These are phyloP conservation scores for Prunus kanzakura DNA, from an alignment of 306 rosid genomes.

Conservation along the genomic window DNA sequence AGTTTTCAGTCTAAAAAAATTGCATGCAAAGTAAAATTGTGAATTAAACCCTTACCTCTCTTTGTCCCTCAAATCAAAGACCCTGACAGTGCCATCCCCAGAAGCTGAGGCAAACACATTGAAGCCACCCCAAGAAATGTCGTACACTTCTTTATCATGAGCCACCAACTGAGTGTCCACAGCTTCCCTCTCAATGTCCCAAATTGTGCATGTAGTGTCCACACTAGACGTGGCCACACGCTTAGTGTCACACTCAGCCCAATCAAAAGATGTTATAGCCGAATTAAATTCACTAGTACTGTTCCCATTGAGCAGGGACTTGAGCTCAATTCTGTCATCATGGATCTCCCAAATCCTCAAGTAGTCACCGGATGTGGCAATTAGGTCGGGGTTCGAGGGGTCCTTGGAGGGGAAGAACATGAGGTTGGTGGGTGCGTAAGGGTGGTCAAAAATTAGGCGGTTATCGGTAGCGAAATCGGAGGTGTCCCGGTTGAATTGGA, in stretches of 20 bases:
- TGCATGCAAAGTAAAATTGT: too few relatives aligned
- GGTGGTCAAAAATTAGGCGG: conserved; percentile 53
- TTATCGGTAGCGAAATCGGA: conserved; percentile 40
- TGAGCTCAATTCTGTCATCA: conserved; percentile 50
- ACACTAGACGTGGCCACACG: conserved; percentile 48
- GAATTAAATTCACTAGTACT: conserved; percentile 46
- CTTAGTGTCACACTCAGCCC: conserved; percentile 40
- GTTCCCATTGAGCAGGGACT: conserved; percentile 48
- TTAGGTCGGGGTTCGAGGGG: conserved; percentile 42
- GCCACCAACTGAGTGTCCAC: conserved; percentile 66
- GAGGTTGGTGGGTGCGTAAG: conserved; percentile 62
- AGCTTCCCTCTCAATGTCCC: conserved; percentile 58
- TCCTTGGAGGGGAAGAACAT: conserved; percentile 69
- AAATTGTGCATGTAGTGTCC: conserved; percentile 58
- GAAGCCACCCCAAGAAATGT: conserved; percentile 70
- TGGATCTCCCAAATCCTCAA: conserved; percentile 64
- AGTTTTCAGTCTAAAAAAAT: too few relatives aligned
- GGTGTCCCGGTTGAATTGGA: conserved; percentile 47
- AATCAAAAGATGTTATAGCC: conserved; percentile 56
- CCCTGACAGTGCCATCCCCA: conserved; percentile 66
- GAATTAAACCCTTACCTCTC: conserved; percentile 30
- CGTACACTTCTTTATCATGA: conserved; percentile 68
- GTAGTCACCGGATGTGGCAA: conserved; percentile 65
- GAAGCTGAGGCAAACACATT: conserved; percentile 68
- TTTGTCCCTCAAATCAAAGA: conserved; percentile 60